Evolutionary conservation across 2,329 filamentous ascomycete genomes (phyloP), one percentile per base, ranked within the genome.

Genomic region (Domatiomyces globalis): DNA sequence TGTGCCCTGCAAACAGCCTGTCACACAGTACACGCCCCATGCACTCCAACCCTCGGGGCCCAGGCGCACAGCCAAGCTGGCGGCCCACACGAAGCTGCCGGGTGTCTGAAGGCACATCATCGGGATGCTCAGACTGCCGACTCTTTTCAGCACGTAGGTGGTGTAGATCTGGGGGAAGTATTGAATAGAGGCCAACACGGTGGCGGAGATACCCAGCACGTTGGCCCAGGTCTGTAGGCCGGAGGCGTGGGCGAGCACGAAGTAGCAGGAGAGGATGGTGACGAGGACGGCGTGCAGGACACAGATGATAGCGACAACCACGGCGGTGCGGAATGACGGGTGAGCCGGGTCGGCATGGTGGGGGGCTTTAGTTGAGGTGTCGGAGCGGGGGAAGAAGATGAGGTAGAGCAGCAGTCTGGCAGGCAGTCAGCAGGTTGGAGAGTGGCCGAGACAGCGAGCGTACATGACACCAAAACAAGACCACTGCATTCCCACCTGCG

Each of bases 101-200:
- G 92, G 92, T 0, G 90, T 95, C 67, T 98, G 92, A 33, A 98
- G 95, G 65, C 85, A 85, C 89, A 98, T 96, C 84, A 95, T 96
- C 4, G 87, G 84, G 51, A 98, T 92, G 63, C 87, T 95, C 61
- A 98, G 71, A 65, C 88, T 95, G 50, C 88, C 88, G 1, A 94
- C 84, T 61, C 89, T 83, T 64, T 90, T 85, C 52, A 95, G 73
- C 49, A 74, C 78, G 69, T 86, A 94, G 0, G 92, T 98, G 49
- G 85, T 95, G 71, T 82, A 88, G 57, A 98, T 94, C 69, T 98
- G 92, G 0, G 92, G 92, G 15, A 98, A 73, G 67, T 96, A 98
- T 69, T 98, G 92, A 19, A 96, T 77, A 0, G 80, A 84, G 0
- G 92, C 86, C 4, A 98, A 78, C 1, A 79, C 68, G 0, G 87